Conservation (phyloP, 805 yeast species). For the Millerozyma miso region DNA sequence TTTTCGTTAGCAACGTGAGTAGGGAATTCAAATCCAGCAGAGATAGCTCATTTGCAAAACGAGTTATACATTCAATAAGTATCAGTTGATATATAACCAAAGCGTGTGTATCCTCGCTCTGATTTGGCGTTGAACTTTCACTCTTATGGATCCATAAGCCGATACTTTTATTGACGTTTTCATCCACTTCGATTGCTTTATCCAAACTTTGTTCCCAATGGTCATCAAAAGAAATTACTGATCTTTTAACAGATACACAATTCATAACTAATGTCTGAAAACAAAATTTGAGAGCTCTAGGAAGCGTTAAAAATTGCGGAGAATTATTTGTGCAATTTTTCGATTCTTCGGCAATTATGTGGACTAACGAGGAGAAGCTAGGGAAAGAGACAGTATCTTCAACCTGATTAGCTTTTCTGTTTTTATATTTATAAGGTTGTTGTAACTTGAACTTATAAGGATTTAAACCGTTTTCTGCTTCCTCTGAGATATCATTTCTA, state of each 20-base stretch:
- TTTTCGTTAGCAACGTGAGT: slow-evolving; percentile 19
- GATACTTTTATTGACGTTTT: slow-evolving; percentile 17
- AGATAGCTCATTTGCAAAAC: background rate
- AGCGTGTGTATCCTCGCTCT: background rate
- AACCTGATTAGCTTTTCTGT: background rate
- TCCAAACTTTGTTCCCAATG: slow-evolving; percentile 71
- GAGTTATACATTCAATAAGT: background rate
- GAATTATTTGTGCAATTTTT: background rate
- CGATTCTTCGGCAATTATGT: background rate
- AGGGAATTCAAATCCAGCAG: background rate
- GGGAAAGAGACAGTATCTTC: background rate
- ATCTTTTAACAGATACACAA: slow-evolving; percentile 45
- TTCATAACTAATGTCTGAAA: slow-evolving; percentile 63
- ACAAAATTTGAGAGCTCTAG: slow-evolving; percentile 39
- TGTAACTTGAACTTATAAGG: slow-evolving; percentile 71
- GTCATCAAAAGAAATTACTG: slow-evolving; percentile 64
- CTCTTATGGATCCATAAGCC: background rate
- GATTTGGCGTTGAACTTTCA: background rate
- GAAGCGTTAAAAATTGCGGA: background rate
- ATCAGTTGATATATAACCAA: background rate
- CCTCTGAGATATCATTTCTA: slow-evolving; percentile 73
- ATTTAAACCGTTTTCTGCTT: slow-evolving; percentile 72
- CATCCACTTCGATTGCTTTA: slow-evolving; percentile 63
- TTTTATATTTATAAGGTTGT: background rate
- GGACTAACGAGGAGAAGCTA: background rate